Conservation (phyloP, 176 grass and related monocot genomes). For the Poa pratensis region DNA sequence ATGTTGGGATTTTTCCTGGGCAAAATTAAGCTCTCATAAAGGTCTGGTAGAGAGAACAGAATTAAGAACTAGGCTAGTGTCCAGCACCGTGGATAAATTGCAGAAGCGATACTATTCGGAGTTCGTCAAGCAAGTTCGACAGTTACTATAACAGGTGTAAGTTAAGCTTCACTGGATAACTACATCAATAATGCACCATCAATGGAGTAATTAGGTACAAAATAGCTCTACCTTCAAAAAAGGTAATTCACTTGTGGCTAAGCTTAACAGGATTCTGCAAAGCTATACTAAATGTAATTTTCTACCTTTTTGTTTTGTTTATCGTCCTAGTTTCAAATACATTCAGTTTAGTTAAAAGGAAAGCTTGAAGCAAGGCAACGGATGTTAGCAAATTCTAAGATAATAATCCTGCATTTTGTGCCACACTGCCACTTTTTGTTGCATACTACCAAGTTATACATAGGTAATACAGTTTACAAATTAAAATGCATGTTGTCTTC, state of each 20-base stretch:
- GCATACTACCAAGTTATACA: not conserved
- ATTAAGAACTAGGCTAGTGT: conserved; percentile 1
- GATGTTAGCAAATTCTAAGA: not conserved
- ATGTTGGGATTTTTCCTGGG: not conserved
- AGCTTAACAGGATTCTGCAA: not conserved
- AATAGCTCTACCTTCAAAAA: not conserved
- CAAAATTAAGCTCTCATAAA: conserved; percentile 1
- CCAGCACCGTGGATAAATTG: not conserved
- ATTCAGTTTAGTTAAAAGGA: not conserved
- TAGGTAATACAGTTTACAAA: not conserved
- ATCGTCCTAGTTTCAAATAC: not conserved
- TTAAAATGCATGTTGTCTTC: not conserved
- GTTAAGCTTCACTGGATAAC: not conserved
- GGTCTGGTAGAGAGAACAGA: not conserved
- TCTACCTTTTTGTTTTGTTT: not conserved
- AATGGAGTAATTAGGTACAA: not conserved
- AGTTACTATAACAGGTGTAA: not conserved
- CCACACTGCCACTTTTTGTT: not conserved
- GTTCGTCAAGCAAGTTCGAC: not conserved
- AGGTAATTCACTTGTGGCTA: not conserved
- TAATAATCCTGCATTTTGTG: not conserved
- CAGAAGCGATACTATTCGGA: not conserved
- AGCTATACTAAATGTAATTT: not conserved
- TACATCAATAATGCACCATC: not conserved
- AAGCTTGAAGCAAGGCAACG: not conserved